Base-by-base conservation (phyloP, 1,139 yeast genomes). In the Saccharomyces hybrid region DNA sequence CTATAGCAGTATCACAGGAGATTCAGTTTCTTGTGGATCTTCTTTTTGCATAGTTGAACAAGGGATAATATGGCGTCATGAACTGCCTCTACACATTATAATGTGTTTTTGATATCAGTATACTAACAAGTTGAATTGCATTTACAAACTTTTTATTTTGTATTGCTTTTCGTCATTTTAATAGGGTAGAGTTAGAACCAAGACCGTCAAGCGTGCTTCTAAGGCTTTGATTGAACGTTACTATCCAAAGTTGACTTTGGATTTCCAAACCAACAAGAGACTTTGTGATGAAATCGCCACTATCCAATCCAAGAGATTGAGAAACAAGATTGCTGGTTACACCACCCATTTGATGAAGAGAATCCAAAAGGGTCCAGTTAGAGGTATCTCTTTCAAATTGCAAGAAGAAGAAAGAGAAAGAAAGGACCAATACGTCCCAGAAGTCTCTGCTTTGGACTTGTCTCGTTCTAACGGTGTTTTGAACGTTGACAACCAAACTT, bases 321-420 rank as follows among this genome's bases (percentile, higher is more conserved):
- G 99, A 86, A 95, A 95, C 95, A 93, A 93, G 90, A 95, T 93
- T 76, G 99, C 99, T 78, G 99, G 99, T 78, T 93, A 91, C 96
- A 93, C 99, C 81, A 93, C 99, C 75, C 99, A 93, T 81, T 86
- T 93, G 81, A 95, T 93, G 99, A 91, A 89, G 86, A 91, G 99
- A 84, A 93, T 93, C 76, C 99, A 95, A 82, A 93, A 93, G 86
- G 99, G 99, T 76, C 99, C 99, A 83, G 99, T 93, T 72, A 91
- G 98, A 86, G 99, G 99, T 84, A 95, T 93, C 72, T 93, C 99
- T 73, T 93, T 93, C 97, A 95, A 95, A 82, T 89, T 93, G 76
- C 99, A 93, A 85, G 99, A 93, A 83, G 99, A 93, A 83, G 99
- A 95, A 86, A 93, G 99, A 86, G 99, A 95, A 83, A 88, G 99